Evolutionary conservation across 2,329 filamentous ascomycete species (phyloP), one percentile per base, ranked within the genome.

Genomic region (Penicillium griseofulvum): DNA sequence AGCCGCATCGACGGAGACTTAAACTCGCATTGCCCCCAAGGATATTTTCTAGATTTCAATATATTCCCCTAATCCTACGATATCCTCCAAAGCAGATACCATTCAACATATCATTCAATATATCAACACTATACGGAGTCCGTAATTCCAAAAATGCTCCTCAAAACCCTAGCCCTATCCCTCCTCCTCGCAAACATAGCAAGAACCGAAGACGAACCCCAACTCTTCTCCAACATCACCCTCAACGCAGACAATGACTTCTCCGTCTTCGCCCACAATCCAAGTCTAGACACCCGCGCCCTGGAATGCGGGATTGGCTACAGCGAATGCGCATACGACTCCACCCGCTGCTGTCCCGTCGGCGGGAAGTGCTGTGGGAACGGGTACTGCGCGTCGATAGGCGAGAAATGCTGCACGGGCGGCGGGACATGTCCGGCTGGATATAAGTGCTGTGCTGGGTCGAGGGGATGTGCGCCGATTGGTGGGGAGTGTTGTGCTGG

Each of bases 401-500:
- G 54, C n/a, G 56, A 55, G 8, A 46, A 45, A 3, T 64, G 62
- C 37, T 64, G 62, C 31, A 11, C 46, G 3, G 34, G 36, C 11
- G 17, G 33, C 1, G 57, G 62, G 17, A 63, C 60, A 1, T 64
- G 62, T 45, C 44, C 49, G 6, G 44, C 28, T n/a, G 62, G 60
- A 8, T 64, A 46, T 26, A 56, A 63, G 29, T 64, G 62, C 29
- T 64, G 62, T 9, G 49, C 34, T 0, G 58, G 56, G 28, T 11
- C 36, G 0, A 45, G 39, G 0, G 52, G 55, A n/a, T 63, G 62
- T 44, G 60, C 60, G 5, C 62, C 61, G 4, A 26, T 36, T 1
- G 58, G 36, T 3, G 62, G 55, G 1, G 53, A 64, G 17, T 64
- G 62, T 37, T 64, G 62, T 37, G 41, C 39, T 10, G 58, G 38